Base-by-base conservation (phyloP, 768 basidiomycete species). In the Floccularia luteovirens region DNA sequence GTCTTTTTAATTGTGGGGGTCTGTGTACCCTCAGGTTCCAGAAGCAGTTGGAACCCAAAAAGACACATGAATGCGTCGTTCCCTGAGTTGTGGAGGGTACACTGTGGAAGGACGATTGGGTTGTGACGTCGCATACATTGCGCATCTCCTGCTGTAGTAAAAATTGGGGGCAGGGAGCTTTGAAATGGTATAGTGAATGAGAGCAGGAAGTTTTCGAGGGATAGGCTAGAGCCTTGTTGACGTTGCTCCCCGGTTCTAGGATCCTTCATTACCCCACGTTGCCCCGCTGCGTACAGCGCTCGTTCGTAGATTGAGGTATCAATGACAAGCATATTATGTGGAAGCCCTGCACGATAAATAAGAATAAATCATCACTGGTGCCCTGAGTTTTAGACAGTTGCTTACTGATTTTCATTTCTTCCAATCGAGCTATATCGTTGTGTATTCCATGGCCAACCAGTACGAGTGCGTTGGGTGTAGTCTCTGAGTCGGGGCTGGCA, bases 331-430 rank as follows among this genome's bases (percentile, higher is more conserved):
- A 82, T 56, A 53, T 90, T 90, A 50, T 75, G 75, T 0, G 87
- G 88, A 19, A 90, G 56, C 58, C 77, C 87, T 89, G 51, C 13
- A 36, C 21, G 17, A 24, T 14, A 30, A 22, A 34, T 38, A 35
- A 34, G 14, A 17, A 27, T 20, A 21, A 35, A 13, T 34, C 28
- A 42, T 25, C 14, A 25, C 31, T 37, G 37, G 31, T 37, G 24
- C 17, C 34, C 33, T 20, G 27, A 10, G 27, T 10, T 8, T 8
- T 30, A 14, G 33, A 34, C 23, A 45, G 32, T 22, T 28, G 43
- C 83, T 52, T 52, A 89, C 87, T 82, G 52, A 89, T 84, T 60
- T 77, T 79, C 74, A 89, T 80, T 34, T 88, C 84, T 38, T 85
- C 81, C 25, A 90, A 63, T 13, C 77, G 69, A 28, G 72, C 64